Conservation (phyloP, 2,329 filamentous ascomycete genomes). For the Phialophora chinensis region DNA sequence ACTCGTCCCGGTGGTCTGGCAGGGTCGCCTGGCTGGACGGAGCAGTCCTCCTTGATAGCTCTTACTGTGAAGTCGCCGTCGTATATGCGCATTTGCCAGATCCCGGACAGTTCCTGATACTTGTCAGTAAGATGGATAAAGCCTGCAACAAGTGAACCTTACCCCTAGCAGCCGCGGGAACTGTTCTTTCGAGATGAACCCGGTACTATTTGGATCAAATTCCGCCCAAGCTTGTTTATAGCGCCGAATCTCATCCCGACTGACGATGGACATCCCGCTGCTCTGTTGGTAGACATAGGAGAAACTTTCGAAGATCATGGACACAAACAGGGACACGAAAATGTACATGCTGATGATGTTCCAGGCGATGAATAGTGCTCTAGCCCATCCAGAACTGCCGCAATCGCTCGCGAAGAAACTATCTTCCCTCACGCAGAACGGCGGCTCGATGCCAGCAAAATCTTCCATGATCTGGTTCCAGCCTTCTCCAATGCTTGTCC, state of each 20-base stretch:
- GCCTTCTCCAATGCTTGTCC: constrained; percentile 90
- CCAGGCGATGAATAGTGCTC: constrained; percentile 90
- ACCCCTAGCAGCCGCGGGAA: constrained; percentile 87
- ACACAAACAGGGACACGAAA: constrained; percentile 97
- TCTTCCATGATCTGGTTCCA: constrained; percentile 99
- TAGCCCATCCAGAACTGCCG: constrained; percentile 86
- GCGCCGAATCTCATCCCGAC: constrained; percentile 88
- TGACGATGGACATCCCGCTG: constrained; percentile 87
- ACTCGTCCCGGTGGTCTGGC: constrained; percentile 48
- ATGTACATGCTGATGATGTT: constrained; percentile 99
- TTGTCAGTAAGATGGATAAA: constrained; percentile 30
- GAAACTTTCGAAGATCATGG: constrained; percentile 98
- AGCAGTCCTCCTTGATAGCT: constrained; percentile 85
- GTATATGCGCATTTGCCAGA: constrained; percentile 98
- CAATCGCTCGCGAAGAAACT: constrained; percentile 90
- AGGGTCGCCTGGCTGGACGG: constrained; percentile 60
- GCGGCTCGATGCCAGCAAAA: constrained; percentile 78
- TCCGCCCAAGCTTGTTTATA: constrained; percentile 99
- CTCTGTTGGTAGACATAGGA: constrained; percentile 98
- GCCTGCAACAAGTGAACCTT: constrained; percentile 43
- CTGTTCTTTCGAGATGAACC: constrained; percentile 85
- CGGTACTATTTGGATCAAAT: constrained; percentile 87
- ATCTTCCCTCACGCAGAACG: constrained; percentile 74
- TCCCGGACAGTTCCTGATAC: constrained; percentile 77
- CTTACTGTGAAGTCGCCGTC: constrained; percentile 85